These are phyloP conservation scores for Debaryomyces maramus DNA, from an alignment of 805 yeast species.

Conservation along the genomic window DNA sequence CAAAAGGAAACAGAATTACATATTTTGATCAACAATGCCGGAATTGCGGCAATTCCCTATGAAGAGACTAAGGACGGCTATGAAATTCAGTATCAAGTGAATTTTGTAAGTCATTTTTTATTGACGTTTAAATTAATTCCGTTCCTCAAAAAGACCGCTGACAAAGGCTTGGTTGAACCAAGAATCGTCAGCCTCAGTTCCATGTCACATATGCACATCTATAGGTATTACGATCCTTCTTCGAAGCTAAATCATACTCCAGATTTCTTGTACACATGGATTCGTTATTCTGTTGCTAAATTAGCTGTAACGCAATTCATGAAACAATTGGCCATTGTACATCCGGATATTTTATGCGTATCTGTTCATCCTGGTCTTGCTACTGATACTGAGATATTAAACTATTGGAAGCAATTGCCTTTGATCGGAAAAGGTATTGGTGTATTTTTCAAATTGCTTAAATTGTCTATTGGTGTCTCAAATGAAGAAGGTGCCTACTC, in stretches of 20 bases:
- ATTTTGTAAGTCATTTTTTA: conserved; percentile 34
- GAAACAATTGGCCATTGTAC: conserved; percentile 23
- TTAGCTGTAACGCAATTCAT: conserved; percentile 31
- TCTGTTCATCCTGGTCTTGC: conserved; percentile 43
- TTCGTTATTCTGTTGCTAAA: conserved; percentile 39
- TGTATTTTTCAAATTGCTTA: conserved; percentile 13
- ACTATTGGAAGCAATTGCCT: conserved; percentile 26
- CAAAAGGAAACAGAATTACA: conserved; percentile 28
- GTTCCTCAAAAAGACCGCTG: conserved; percentile 18
- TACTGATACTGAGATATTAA: conserved; percentile 33
- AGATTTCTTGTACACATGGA: conserved; percentile 24
- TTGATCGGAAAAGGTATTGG: conserved; percentile 21
- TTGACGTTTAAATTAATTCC: conserved; percentile 33
- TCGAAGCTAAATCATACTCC: conserved; percentile 27
- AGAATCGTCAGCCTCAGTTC: conserved; percentile 34
- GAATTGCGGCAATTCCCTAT: conserved; percentile 40
- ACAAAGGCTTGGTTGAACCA: conserved; percentile 19
- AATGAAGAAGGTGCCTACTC: conserved; percentile 37
- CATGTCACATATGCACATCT: conserved; percentile 29
- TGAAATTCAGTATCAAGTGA: conserved; percentile 44
- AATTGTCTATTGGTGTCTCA: conserved; percentile 24
- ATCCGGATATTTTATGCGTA: conserved; percentile 33
- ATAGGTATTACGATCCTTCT: conserved; percentile 24
- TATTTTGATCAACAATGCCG: conserved; percentile 41
- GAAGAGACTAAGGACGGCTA: conserved; percentile 35